Base-by-base conservation (phyloP, 257 asterid species). In the Solanum habrochaites region DNA sequence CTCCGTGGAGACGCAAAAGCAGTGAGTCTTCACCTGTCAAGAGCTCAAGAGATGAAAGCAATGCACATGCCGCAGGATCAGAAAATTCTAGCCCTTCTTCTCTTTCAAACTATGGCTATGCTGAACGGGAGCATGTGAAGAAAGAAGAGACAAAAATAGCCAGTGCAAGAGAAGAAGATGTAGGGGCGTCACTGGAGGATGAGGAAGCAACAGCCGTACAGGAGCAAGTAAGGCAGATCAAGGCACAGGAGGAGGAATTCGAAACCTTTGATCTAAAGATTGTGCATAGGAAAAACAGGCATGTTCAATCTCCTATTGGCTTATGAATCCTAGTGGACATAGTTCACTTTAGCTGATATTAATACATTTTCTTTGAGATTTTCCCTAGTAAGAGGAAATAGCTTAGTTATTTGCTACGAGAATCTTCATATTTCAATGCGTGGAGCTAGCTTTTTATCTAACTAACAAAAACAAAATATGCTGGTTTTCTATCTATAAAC, bases 251-350 rank as follows among this genome's bases (percentile, higher is more conserved):
- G 94, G 99, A 95, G 42, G 99, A 97, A 88, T 97, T 96, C 85
- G 99, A 97, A 90, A 96, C 99, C 85, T 97, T 97, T 73, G 92
- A 94, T 81, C 93, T 97, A 89, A 97, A 96, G 92, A 97, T 97
- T 86, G 95, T 97, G 89, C 99, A 97, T 91, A 81, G 99, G 91
- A 97, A 97, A 93, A 97, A 97, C 95, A 97, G 99, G 99, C 88
- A 93, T 74, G 91, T 49, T 60, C 43, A 49, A 49, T 49, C 45
- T 49, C 45, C 85, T 81, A 16, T 80, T 80, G 27, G 45, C 45
- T 81, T 49, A 39, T 83, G 90, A 47, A 47, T 85, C 56, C 78
- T 20, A 45, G 69, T 29, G 69, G 31, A 49, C 85, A 49, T 81
- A 81, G 20, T 31, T 52, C 69, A 4, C 69, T 81, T 81, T 47